Base-by-base conservation (phyloP, 495 filamentous ascomycete species). In the Penicillium chermesinum region DNA sequence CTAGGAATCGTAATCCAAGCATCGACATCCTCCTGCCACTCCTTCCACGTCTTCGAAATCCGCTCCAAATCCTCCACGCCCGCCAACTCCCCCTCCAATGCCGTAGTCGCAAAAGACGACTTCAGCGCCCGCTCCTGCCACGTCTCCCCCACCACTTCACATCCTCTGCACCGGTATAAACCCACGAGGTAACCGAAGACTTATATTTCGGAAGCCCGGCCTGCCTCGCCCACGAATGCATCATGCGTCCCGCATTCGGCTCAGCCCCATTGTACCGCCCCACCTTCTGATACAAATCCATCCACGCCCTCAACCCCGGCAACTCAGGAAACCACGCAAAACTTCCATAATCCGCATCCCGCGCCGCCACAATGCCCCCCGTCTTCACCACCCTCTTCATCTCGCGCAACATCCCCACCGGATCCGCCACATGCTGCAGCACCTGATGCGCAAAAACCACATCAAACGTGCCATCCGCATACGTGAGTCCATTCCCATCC, bases 371-470 rank as follows among this genome's bases (percentile, higher is more conserved):
- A 15, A 83, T 66, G 1, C 81, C 81, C 12, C 76, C 76, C 3
- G 61, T 59, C 44, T 76, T 75, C 7, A 58, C 35, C 0, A 82
- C 69, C 0, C 77, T 74, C 4, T 56, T 54, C 71, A 80, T 79
- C 48, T 79, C 79, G 4, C 48, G 39, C 18, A 81, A 47, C 5
- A 70, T 67, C 9, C 54, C 54, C 1, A 72, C 50, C 0, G 73
- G 73, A 33, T 72, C 57, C 1, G 52, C 54, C 2, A 82, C 49
- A 55, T 85, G 79, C 18, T 72, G 60, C 3, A 83, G 59, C 12
- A 80, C 65, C 53, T 83, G 80, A 43, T 78, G 75, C 41, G 61
- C 64, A 45, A 71, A 72, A 7, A 83, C 75, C 1, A 83, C 53
- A 52, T 85, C 82, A 48, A 84, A 85, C 0, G 62, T 65, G 6